phyloP scores from a whole-genome alignment of 345 rosid genomes.

The Lenwebbia sp. region DNA sequence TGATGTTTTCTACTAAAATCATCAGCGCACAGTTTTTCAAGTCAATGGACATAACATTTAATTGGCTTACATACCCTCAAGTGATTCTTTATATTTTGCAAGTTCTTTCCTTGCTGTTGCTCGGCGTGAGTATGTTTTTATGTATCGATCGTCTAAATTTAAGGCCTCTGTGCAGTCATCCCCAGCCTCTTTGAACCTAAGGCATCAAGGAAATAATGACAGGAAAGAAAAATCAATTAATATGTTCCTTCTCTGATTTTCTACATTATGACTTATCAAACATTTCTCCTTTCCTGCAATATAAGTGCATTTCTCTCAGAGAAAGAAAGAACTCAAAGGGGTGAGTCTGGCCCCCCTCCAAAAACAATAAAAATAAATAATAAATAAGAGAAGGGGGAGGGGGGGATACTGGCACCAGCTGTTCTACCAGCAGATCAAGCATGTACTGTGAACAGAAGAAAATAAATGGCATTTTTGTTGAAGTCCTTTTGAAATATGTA shows the following conservation, averaged over 20 bases:
- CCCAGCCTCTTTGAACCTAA: slow-evolving; percentile 78
- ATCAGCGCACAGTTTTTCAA: background rate
- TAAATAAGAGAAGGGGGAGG: background rate
- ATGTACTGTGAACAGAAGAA: background rate
- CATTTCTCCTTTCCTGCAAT: no score
- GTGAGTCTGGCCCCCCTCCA: background rate
- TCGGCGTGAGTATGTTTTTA: slow-evolving; percentile 87
- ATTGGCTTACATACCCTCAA: slow-evolving; percentile 44
- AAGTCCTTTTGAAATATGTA: background rate
- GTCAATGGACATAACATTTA: background rate
- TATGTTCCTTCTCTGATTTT: background rate
- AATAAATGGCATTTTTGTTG: background rate
- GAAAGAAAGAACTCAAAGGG: background rate
- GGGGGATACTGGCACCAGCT: background rate
- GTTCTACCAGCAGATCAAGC: background rate
- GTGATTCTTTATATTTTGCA: slow-evolving; percentile 57
- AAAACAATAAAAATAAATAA: background rate
- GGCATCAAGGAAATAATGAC: background rate
- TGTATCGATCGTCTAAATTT: slow-evolving; percentile 78
- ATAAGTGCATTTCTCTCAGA: background rate
- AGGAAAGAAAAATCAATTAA: background rate
- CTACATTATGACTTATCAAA: background rate
- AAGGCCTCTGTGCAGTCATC: slow-evolving; percentile 92
- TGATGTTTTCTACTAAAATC: background rate
- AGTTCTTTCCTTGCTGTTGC: slow-evolving; percentile 85